Conservation (phyloP, 2,329 filamentous ascomycete species). For the Drechslerella stenobrocha region DNA sequence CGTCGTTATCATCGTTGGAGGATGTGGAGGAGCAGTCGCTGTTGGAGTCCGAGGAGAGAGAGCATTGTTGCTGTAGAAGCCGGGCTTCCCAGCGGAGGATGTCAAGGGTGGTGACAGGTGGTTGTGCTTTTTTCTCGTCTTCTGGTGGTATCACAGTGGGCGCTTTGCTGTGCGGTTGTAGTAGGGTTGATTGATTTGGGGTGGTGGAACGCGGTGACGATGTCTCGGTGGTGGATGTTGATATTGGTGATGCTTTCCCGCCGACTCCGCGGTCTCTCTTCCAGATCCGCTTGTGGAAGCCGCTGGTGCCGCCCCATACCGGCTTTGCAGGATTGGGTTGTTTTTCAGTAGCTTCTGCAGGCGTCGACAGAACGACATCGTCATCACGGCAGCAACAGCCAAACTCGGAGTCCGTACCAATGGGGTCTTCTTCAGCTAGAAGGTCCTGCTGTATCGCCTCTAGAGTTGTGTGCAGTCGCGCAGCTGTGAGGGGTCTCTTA, state of each 20-base stretch:
- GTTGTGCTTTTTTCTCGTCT: constrained; percentile 15
- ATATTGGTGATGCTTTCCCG: too few species aligned
- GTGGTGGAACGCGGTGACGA: constrained; percentile 3
- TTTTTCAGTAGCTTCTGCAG: neutral
- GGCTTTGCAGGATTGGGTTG: constrained; percentile 11
- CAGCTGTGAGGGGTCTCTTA: neutral
- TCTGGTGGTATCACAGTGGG: constrained; percentile 17
- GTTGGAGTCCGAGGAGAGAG: constrained; percentile 3
- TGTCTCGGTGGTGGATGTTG: neutral
- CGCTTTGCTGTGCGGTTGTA: constrained; percentile 29
- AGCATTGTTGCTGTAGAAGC: constrained; percentile 33
- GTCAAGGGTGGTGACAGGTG: neutral
- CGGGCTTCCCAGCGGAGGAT: constrained; percentile 42
- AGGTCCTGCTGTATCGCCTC: constrained; percentile 36
- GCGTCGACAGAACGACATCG: constrained; percentile 7
- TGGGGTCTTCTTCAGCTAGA: constrained; percentile 18
- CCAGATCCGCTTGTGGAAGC: constrained; percentile 39
- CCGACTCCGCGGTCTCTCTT: constrained; percentile 43
- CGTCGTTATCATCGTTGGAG: too few species aligned
- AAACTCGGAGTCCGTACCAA: constrained; percentile 12
- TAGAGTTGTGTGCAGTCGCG: constrained; percentile 17
- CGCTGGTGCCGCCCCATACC: constrained; percentile 22
- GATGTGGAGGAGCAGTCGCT: constrained; percentile 8
- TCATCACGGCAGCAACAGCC: constrained; percentile 43
- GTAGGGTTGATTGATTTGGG: neutral